Conservation (phyloP, 495 filamentous ascomycete genomes). For the Penicillium salamii region DNA sequence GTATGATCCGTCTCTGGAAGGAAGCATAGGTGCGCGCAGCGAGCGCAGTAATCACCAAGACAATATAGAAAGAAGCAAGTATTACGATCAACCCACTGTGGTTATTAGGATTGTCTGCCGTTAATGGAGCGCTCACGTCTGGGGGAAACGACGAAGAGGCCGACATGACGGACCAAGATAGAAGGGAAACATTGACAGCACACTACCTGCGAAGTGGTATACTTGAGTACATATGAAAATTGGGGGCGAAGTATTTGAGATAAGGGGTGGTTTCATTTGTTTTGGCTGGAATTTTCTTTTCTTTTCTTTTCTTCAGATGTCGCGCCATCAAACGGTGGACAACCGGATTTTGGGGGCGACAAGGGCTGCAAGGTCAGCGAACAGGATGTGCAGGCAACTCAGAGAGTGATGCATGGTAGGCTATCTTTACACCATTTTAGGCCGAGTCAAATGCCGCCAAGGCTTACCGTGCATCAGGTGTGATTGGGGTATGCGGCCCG, state of each 20-base stretch:
- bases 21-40: slow-evolving; percentile 18
- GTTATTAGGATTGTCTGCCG: slow-evolving; percentile 23
- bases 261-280: not conserved
- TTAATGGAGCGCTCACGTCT: slow-evolving; percentile 21
- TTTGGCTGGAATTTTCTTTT: not conserved
- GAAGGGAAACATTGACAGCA: not conserved
- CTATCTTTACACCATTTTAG: not conserved
- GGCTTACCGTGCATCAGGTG: not conserved
- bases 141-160: not conserved
- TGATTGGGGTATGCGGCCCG: not conserved
- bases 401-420: not conserved
- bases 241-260: not conserved
- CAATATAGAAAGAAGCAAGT: slow-evolving; percentile 19
- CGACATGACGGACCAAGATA: not conserved
- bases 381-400: not conserved
- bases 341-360: not conserved
- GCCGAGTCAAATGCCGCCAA: not conserved
- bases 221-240: not conserved
- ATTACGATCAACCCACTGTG: slow-evolving; percentile 30
- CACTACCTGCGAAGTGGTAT: not conserved
- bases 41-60: slow-evolving; percentile 20
- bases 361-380: not conserved
- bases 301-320: not conserved
- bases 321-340: not conserved
- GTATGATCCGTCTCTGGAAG: slow-evolving; percentile 7